phyloP scores from a whole-genome alignment of 2,329 filamentous ascomycete species.

The Boeremia exigua region DNA sequence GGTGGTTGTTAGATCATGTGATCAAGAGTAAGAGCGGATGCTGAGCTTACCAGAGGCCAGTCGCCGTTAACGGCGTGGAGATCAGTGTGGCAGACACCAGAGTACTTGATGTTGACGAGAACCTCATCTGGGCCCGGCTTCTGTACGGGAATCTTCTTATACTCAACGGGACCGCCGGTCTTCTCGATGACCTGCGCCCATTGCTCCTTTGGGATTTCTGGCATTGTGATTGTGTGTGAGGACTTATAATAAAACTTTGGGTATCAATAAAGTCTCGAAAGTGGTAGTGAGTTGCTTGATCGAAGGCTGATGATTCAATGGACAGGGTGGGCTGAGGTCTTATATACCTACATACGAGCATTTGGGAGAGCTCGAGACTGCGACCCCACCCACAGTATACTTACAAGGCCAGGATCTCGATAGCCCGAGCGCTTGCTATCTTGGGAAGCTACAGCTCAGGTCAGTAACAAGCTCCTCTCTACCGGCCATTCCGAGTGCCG shows the following conservation, averaged over 20 bases:
- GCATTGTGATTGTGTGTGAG: slow-evolving; percentile 47
- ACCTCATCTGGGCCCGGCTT: slow-evolving; percentile 88
- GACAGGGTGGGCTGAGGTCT: slow-evolving; percentile 13
- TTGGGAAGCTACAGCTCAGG: slow-evolving; percentile 19
- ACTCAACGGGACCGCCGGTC: slow-evolving; percentile 71
- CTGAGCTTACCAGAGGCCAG: slow-evolving; percentile 70
- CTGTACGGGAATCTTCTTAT: slow-evolving; percentile 82
- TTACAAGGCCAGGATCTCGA: slow-evolving; percentile 16
- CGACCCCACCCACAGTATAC: slow-evolving; percentile 21
- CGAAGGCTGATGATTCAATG: slow-evolving; percentile 18
- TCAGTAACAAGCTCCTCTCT: slow-evolving; percentile 26
- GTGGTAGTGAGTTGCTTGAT: slow-evolving; percentile 16
- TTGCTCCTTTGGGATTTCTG: slow-evolving; percentile 77
- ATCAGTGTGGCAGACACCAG: slow-evolving; percentile 90
- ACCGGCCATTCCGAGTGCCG: slow-evolving; percentile 25
- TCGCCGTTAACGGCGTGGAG: slow-evolving; percentile 83
- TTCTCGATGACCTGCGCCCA: slow-evolving; percentile 92
- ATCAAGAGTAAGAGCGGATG: not conserved
- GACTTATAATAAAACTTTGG: not conserved
- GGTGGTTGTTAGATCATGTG: slow-evolving; percentile 19
- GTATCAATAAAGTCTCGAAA: slow-evolving; percentile 3
- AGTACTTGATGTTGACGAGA: slow-evolving; percentile 88
- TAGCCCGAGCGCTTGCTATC: slow-evolving; percentile 12
- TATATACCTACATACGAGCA: slow-evolving; percentile 25
- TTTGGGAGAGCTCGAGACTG: slow-evolving; percentile 11